Percentiles rank a stretch among this genome's conserved stretches.
These are phyloP conservation scores for Cutaneotrichosporon mucoides DNA, from an alignment of 1,284 basidiomycete species.

Conservation along the genomic window DNA sequence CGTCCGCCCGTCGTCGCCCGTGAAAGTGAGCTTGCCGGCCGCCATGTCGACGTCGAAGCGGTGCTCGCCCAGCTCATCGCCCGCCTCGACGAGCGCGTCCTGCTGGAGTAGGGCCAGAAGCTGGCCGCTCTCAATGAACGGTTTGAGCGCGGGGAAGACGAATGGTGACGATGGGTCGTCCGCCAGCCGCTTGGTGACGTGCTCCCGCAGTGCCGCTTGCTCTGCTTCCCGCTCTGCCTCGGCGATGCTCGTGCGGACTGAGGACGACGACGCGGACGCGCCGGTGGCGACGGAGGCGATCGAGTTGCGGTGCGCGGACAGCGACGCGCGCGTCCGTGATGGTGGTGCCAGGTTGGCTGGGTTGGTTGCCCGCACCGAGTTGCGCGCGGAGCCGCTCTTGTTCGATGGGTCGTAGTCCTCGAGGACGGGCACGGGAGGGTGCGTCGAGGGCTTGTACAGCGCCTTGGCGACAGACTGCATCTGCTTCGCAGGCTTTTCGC, in stretches of 20 bases:
- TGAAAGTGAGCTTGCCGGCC: background rate
- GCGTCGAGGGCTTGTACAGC: background rate
- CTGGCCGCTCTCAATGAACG: background rate
- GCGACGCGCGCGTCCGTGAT: background rate
- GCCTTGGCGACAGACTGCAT: background rate
- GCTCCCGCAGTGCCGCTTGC: background rate
- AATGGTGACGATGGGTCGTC: background rate
- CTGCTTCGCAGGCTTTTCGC: background rate
- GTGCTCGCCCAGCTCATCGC: conserved; percentile 3
- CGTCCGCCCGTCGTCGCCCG: background rate
- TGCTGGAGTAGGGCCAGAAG: conserved; percentile 3
- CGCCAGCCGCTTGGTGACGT: background rate
- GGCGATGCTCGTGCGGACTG: background rate
- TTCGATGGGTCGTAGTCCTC: background rate
- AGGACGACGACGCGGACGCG: background rate
- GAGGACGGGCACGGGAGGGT: background rate
- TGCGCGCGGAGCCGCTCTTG: background rate
- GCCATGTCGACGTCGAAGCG: conserved; percentile 3
- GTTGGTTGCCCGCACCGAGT: too few species aligned
- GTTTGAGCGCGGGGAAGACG: background rate
- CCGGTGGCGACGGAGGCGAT: background rate
- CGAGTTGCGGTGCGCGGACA: background rate
- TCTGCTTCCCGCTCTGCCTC: background rate
- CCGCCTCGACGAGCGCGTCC: background rate
- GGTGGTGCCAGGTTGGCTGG: too few species aligned